Evolutionary conservation across 768 basidiomycete genomes (phyloP), one percentile per base, ranked within the genome.

Genomic region (Fomitopsis serialis): DNA sequence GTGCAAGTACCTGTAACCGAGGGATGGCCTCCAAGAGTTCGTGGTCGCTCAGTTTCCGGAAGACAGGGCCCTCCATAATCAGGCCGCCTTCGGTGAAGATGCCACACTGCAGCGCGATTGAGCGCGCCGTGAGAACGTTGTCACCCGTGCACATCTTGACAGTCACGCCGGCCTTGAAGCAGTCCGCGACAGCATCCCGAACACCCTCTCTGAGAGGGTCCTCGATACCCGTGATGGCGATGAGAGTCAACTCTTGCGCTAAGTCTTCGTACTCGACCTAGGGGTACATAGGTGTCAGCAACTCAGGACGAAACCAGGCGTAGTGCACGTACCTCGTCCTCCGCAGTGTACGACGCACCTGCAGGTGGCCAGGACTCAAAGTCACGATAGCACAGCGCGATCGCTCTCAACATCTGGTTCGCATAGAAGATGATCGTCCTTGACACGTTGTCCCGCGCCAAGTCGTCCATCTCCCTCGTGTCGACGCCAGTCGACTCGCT

Each of bases 81-180:
- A 98, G 81, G 27, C 97, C 97, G 23, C 95, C 95, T 2, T 87
- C 70, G 17, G 87, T 89, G 73, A 89, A 98, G 66, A 98, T 98
- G 36, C 95, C 94, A 63, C 96, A 98, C 63, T 99, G 96, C 1
- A 80, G 78, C 21, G 97, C 96, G 62, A 99, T 99, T 7, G 95
- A 97, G n/a, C 93, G 84, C 47, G 91, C 92, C 0, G 91, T 95
- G 48, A 98, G 82, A 47, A 94, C 92, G 59, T 97, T 98, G 70
- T 98, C 95, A 59, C 96, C 97, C 0, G 97, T 98, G 67, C 92
- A 96, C 95, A 98, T 99, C 74, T 97, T 98, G 72, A 98, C 85
- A 22, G 79, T 76, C 13, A 99, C 94, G 56, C 96, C 95, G 40
- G 97, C 96, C 49, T 76, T 79, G 62, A 84, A 84, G 65, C 95